These are phyloP conservation scores for Nannochloropsis salina DNA, from an alignment of 108 stramenopile species.

Conservation along the genomic window DNA sequence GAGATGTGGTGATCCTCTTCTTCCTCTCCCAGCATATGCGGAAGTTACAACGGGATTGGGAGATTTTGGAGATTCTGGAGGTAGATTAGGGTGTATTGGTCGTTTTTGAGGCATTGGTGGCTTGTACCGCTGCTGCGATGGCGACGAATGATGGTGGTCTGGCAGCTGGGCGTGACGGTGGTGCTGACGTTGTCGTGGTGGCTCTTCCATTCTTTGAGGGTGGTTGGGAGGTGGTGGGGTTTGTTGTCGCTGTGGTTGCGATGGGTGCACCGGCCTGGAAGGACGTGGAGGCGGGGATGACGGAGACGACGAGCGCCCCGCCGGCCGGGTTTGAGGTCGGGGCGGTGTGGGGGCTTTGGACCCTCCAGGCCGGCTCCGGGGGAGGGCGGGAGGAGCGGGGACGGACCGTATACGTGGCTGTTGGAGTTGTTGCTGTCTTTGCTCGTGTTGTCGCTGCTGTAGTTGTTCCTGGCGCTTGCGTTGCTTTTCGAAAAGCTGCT, in stretches of 20 bases:
- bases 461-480: background rate
- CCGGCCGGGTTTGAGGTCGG: background rate
- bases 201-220: background rate
- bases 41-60: background rate
- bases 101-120: background rate
- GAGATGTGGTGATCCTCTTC: background rate
- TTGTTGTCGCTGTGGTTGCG: background rate
- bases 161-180: background rate
- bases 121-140: background rate
- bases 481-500: background rate
- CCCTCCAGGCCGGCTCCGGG: no score
- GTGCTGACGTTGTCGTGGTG: background rate
- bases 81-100: background rate
- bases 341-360: background rate
- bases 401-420: no score
- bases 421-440: background rate
- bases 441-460: background rate
- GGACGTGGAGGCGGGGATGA: background rate
- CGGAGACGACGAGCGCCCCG: background rate
- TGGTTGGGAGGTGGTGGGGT: background rate
- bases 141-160: background rate
- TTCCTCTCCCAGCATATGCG: background rate
- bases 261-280: background rate
- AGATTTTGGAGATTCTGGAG: background rate
- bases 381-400: no score